These are phyloP conservation scores for Myrica gale DNA, from an alignment of 306 rosid genomes.

Conservation along the genomic window DNA sequence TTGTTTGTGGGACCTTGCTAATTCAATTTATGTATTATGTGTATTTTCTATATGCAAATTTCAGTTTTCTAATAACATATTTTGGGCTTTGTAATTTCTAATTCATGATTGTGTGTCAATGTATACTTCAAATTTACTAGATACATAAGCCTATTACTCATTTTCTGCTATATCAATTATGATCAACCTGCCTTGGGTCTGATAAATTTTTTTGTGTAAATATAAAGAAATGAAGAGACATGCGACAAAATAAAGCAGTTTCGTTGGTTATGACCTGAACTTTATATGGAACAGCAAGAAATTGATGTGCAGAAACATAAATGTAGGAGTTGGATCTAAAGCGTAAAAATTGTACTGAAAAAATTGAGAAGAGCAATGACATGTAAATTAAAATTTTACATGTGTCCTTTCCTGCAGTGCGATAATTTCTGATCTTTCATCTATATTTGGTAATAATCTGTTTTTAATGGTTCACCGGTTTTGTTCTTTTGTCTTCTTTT, in stretches of 20 bases:
- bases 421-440: background rate
- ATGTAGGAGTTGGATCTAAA: background rate
- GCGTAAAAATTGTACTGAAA: background rate
- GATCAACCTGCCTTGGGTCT: background rate
- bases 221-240: background rate
- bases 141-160: background rate
- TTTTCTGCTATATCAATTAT: background rate
- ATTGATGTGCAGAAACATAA: background rate
- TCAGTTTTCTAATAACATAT: background rate
- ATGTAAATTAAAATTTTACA: no score
- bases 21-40: background rate
- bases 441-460: background rate
- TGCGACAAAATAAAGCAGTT: background rate
- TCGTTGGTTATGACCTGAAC: no score
- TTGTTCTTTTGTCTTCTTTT: background rate
- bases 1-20: background rate
- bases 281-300: background rate
- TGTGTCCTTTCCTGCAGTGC: background rate
- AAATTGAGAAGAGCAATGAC: background rate
- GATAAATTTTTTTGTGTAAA: background rate
- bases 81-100: background rate
- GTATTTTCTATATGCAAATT: background rate
- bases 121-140: background rate
- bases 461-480: background rate
- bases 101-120: background rate